These are phyloP conservation scores for Amanita inopinata DNA, from an alignment of 768 basidiomycete genomes.

Conservation along the genomic window DNA sequence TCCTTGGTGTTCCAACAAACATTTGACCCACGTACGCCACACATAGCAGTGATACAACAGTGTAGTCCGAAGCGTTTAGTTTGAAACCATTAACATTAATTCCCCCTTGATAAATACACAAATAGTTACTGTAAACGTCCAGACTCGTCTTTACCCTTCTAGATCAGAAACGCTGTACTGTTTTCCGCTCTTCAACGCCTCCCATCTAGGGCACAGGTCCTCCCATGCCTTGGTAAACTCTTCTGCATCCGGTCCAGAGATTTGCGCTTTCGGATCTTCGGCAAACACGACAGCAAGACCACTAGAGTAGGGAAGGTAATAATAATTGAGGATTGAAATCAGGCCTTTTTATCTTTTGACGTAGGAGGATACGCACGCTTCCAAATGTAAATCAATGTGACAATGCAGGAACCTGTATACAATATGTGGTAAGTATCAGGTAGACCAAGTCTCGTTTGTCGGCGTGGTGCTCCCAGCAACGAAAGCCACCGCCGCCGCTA, in stretches of 20 bases:
- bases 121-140: too few species aligned
- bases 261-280: slow-evolving; percentile 16
- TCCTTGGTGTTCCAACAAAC: not conserved
- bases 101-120: too few species aligned
- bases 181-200: slow-evolving; percentile 13
- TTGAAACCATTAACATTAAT: too few species aligned
- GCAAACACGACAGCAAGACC: slow-evolving; percentile 30
- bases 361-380: slow-evolving; percentile 19
- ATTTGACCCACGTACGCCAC: too few species aligned
- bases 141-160: too few species aligned
- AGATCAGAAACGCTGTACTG: slow-evolving; percentile 4
- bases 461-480: not conserved
- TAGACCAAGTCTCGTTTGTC: slow-evolving; percentile 13
- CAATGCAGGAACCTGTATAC: slow-evolving; percentile 8
- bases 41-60: too few species aligned
- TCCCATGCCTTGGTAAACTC: slow-evolving; percentile 16
- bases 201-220: slow-evolving; percentile 21
- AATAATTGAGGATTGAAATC: slow-evolving; percentile 13
- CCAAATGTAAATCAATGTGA: slow-evolving; percentile 30
- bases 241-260: not conserved
- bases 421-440: slow-evolving; percentile 16
- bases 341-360: too few species aligned
- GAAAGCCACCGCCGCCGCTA: slow-evolving; percentile 20
- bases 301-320: slow-evolving; percentile 12
- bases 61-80: too few species aligned